A percentile compares a stretch with the other conserved stretches of the same genome.
Conservation (phyloP, 495 filamentous ascomycete genomes). For the Diplogelasinospora grovesii region DNA sequence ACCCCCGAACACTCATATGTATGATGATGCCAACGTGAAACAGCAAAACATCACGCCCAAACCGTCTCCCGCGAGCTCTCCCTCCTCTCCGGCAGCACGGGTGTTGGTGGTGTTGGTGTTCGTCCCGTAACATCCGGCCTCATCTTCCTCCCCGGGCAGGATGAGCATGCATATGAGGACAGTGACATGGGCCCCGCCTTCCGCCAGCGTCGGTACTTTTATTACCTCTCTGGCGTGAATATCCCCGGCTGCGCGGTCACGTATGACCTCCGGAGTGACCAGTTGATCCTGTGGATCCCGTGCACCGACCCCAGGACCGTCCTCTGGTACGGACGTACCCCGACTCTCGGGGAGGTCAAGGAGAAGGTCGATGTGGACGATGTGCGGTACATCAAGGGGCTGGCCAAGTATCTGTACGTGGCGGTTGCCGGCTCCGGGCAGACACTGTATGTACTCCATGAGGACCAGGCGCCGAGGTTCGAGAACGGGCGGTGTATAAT, state of each 20-base stretch:
- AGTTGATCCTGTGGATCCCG: conserved; percentile 55
- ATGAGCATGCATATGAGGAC: conserved; percentile 47
- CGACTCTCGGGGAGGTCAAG: conserved; percentile 43
- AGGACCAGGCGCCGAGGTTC: conserved; percentile 36
- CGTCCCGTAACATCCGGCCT: too few relatives aligned
- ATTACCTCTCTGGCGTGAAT: conserved; percentile 57
- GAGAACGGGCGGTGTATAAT: too few relatives aligned
- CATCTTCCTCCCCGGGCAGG: conserved; percentile 51
- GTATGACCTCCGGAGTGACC: conserved; percentile 54
- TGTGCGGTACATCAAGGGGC: conserved; percentile 33
- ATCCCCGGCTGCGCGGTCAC: conserved; percentile 56
- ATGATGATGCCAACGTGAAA: too few relatives aligned
- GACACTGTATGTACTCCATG: conserved; percentile 37
- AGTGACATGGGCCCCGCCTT: conserved; percentile 54
- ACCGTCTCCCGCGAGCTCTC: conserved; percentile 63
- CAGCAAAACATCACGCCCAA: conserved; percentile 78
- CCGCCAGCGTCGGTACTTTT: conserved; percentile 66
- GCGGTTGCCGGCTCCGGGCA: conserved; percentile 22
- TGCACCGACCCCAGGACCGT: conserved; percentile 47
- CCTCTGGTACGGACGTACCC: conserved; percentile 56
- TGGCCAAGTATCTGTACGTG: conserved; percentile 27
- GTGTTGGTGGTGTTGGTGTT: too few relatives aligned
- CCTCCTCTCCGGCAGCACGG: too few relatives aligned
- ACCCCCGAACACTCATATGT: too few relatives aligned
- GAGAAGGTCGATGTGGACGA: conserved; percentile 48